These are phyloP conservation scores for Pseudogymnoascus sp. DNA, from an alignment of 2,329 filamentous ascomycete genomes.

Conservation along the genomic window DNA sequence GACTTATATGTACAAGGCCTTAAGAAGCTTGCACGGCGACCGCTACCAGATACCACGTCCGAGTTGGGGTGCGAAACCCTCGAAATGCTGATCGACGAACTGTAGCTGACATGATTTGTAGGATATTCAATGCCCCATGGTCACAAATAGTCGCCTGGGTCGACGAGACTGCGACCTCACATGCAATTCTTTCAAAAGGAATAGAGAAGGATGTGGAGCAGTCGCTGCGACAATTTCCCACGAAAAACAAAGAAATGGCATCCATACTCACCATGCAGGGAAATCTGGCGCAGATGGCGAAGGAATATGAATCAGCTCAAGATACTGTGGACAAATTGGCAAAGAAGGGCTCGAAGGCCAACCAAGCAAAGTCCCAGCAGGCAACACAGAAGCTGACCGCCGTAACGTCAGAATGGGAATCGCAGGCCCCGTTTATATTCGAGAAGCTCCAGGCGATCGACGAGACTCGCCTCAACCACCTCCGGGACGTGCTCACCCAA, in stretches of 20 bases:
- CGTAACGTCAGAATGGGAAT: slow-evolving; percentile 82
- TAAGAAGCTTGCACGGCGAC: slow-evolving; percentile 69
- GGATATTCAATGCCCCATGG: slow-evolving; percentile 87
- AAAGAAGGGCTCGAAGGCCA: slow-evolving; percentile 70
- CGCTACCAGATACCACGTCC: slow-evolving; percentile 64
- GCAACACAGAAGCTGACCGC: slow-evolving; percentile 67
- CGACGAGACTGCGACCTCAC: slow-evolving; percentile 73
- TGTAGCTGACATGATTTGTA: slow-evolving; percentile 34
- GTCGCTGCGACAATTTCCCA: slow-evolving; percentile 68
- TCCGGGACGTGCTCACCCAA: slow-evolving; percentile 86
- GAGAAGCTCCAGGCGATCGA: slow-evolving; percentile 87
- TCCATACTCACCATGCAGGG: slow-evolving; percentile 73
- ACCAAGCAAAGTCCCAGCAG: slow-evolving; percentile 66
- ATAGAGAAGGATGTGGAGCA: slow-evolving; percentile 85
- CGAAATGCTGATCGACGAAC: slow-evolving; percentile 2
- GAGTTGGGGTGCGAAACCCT: slow-evolving; percentile 69
- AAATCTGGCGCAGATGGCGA: slow-evolving; percentile 73
- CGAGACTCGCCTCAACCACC: slow-evolving; percentile 78
- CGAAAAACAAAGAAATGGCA: slow-evolving; percentile 65
- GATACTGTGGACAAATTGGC: slow-evolving; percentile 78
- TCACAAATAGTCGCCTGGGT: slow-evolving; percentile 74
- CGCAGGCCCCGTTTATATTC: slow-evolving; percentile 89
- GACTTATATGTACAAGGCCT: slow-evolving; percentile 79
- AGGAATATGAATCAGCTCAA: slow-evolving; percentile 75
- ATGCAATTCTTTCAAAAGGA: slow-evolving; percentile 69